Evolutionary conservation across 78 protist species (phyloP), one percentile per base, ranked within the genome.

Genomic region (Capsaspora owczarzaki): DNA sequence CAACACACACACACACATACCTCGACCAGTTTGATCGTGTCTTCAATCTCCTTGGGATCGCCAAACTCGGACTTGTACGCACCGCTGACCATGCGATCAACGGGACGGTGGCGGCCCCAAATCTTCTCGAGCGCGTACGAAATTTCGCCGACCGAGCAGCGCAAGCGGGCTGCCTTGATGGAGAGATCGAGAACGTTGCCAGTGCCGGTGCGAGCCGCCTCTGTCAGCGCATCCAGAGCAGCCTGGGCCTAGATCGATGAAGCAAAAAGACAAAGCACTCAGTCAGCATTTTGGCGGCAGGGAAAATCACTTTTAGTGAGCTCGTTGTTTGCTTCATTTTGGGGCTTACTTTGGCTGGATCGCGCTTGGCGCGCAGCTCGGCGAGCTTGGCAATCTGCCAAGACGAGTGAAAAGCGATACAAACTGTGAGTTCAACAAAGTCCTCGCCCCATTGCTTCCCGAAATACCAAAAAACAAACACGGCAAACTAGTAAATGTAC

Each of bases 91-190:
- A 83, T 51, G 37, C 78, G 78, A 35, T 46, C 72, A 37, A 31
- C 38, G 14, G 91, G 81, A 29, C 23, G 31, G 70, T 85, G 89
- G 46, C 92, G 79, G 31, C 89, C 89, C 41, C 20, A 72, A 2
- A 44, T 86, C 5, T 31, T 41, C 74, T 94, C 98, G n/a, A 97
- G 27, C 14, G 98, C 96, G 8, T 49, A 49, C 20, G 94, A 82
- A 61, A 97, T 97, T 79, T 97, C 99, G 46, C 99, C 99, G 1
- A 97, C 95, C 0, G 98, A 94, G 38, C 86, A 69, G 27, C 97
- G 88, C 10, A 71, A 95, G 31, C 94, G 89, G 12, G 96, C 93
- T 0, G 97, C 97, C 61, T 82, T 37, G 44, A 82, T 75, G 53
- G 85, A 16, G 35, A 82, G 80, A 10, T 51, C 80, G 43, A 82